Conservation (phyloP, 352 stramenopile genomes). For the Bremia lactucae region DNA sequence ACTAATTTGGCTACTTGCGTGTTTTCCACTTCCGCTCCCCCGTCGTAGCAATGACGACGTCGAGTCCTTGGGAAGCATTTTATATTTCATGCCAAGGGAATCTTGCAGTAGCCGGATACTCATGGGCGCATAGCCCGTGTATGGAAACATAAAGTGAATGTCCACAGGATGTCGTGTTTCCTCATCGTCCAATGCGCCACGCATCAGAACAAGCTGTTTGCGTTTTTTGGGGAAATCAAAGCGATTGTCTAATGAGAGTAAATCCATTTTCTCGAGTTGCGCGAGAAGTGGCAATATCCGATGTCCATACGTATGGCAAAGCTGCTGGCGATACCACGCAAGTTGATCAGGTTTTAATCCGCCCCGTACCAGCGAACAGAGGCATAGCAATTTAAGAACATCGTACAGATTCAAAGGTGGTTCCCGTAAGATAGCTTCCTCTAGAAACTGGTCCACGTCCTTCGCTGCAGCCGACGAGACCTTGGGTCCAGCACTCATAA, state of each 20-base stretch:
- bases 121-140: conserved; percentile 76
- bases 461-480: conserved; percentile 27
- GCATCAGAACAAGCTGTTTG: conserved; percentile 33
- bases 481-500: conserved; percentile 51
- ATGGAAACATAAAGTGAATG: conserved; percentile 83
- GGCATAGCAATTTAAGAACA: conserved; percentile 63
- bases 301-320: conserved; percentile 80
- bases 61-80: conserved; percentile 28
- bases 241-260: conserved; percentile 46
- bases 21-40: conserved; percentile 13
- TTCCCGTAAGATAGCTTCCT: conserved; percentile 58
- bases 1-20: conserved; percentile 10
- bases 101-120: conserved; percentile 72
- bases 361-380: conserved; percentile 59
- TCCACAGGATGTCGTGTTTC: conserved; percentile 38
- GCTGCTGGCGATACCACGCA: conserved; percentile 54
- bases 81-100: conserved; percentile 60
- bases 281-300: conserved; percentile 53
- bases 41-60: conserved; percentile 20
- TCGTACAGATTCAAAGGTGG: conserved; percentile 61
- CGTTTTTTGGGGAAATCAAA: conserved; percentile 51
- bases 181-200: conserved; percentile 35
- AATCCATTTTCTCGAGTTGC: conserved; percentile 61
- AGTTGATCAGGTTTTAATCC: conserved; percentile 49
- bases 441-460: conserved; percentile 55